Evolutionary conservation across 2,329 filamentous ascomycete species (phyloP), one percentile per base, ranked within the genome.

Genomic region (Ceratocystis variospora): DNA sequence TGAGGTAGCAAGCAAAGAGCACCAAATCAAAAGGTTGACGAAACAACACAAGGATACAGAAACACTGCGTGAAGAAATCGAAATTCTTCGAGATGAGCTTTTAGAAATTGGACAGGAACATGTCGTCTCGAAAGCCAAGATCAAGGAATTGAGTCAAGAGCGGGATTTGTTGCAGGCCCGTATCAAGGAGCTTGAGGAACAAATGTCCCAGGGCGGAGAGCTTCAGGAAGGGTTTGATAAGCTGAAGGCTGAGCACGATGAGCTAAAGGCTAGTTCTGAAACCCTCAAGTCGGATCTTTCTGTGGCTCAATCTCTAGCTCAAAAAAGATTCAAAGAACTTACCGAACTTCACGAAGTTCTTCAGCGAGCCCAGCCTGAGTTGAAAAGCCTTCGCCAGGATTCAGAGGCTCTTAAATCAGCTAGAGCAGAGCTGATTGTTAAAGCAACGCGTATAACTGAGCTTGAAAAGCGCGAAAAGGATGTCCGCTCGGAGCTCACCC

Each of bases 251-350:
- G 83, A 87, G 67, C 82, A 82, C 64, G 80, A 92, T 53, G 85
- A 86, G 53, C 79, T 95, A 45, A 90, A 88, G 74, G 76, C 80
- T 22, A 90, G 87, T 74, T 83, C 86, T 0, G 79, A 83, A 1
- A 81, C 83, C 0, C 75, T 96, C 19, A 86, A 96, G 72, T 89
- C 87, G 0, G 93, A 99, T 72, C 81, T 97, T 2, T 87, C 86
- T 1, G 91, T 91, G 1, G 88, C 92, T 0, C 87, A 96, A 73
- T 86, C 95, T 75, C 81, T 97, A 12, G 90, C 94, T 0, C 87
- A 95, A 68, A 87, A 84, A 17, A 83, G 94, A 37, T 97, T 91
- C 78, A 96, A 91, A 74, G 92, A 97, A 68, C 78, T 96, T 1
- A 87, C 86, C 0, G 89, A 96, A 33, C 78, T 96, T 59, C 83